Percentiles rank a stretch among this genome's conserved stretches.
phyloP scores from a whole-genome alignment of 192 early-diverging fungal genomes.

The Coemansia sp. region DNA sequence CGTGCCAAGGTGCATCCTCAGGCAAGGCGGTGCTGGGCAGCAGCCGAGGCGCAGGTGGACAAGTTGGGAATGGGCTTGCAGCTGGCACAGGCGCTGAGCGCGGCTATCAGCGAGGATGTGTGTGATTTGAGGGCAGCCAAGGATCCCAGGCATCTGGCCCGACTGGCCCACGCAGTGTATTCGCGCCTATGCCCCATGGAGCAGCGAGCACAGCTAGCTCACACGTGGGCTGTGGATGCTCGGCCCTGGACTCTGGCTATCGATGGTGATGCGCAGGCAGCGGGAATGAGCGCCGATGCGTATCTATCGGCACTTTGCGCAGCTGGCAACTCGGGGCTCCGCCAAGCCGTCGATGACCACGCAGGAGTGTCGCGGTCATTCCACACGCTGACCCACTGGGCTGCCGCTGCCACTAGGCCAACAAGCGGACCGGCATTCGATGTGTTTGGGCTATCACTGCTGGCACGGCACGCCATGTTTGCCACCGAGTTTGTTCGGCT shows the following conservation, averaged over 20 bases:
- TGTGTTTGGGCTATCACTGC: conserved; percentile 21
- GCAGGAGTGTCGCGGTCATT: conserved; percentile 11
- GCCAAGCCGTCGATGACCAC: conserved; percentile 21
- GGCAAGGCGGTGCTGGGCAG: conserved; percentile 32
- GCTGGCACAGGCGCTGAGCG: conserved; percentile 29
- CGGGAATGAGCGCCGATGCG: not conserved
- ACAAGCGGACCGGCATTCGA: conserved; percentile 1
- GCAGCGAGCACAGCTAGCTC: conserved; percentile 11
- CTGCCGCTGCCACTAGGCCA: not conserved
- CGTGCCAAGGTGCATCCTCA: conserved; percentile 12
- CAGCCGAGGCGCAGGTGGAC: conserved; percentile 28
- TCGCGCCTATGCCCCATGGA: conserved; percentile 29
- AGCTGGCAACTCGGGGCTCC: conserved; percentile 23
- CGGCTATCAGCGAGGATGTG: conserved; percentile 18
- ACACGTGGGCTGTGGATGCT: conserved; percentile 28
- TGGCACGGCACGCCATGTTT: conserved; percentile 44
- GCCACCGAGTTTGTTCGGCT: conserved; percentile 23
- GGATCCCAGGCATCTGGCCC: conserved; percentile 29
- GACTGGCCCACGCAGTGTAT: conserved; percentile 27
- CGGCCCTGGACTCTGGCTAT: conserved; percentile 5
- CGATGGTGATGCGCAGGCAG: conserved; percentile 12
- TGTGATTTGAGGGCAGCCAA: conserved; percentile 13
- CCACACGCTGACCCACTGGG: conserved; percentile 42
- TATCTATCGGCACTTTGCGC: conserved; percentile 14
- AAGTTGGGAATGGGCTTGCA: conserved; percentile 16